phyloP scores from a whole-genome alignment of 148 eudicot genomes.

The Nepenthes mirabilis region DNA sequence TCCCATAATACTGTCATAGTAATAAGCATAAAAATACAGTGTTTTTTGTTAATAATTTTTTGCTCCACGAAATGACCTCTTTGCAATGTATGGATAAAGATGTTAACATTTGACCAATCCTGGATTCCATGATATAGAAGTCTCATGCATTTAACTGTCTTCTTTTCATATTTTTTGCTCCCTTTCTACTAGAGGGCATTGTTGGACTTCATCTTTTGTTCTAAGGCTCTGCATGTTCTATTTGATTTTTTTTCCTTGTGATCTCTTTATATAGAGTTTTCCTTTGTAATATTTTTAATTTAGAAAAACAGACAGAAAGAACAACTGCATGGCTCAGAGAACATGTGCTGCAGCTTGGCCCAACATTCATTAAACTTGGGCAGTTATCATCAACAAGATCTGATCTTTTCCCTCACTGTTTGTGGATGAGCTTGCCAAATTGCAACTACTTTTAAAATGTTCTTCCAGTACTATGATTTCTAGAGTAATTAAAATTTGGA shows the following conservation, averaged over 20 bases:
- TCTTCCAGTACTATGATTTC: background rate
- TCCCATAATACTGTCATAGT: no score
- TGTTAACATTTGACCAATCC: no score
- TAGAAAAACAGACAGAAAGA: slow-evolving; percentile 50
- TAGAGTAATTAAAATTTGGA: background rate
- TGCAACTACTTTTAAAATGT: slow-evolving; percentile 54
- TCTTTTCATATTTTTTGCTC: background rate
- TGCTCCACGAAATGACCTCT: no score
- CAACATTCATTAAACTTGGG: slow-evolving; percentile 90
- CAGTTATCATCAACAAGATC: slow-evolving; percentile 92
- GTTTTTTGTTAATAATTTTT: no score
- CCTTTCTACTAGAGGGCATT: background rate
- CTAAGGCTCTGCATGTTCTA: no score
- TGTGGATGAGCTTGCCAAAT: slow-evolving; percentile 91
- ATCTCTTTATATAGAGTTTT: no score
- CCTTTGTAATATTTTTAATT: background rate
- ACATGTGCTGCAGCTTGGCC: slow-evolving; percentile 89
- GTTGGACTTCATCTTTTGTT: no score
- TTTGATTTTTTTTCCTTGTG: no score
- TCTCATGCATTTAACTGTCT: no score
- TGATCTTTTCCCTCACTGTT: slow-evolving; percentile 83
- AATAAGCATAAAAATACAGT: no score
- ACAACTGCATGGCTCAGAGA: slow-evolving; percentile 97
- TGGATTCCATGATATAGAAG: no score
- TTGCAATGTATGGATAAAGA: no score